These are phyloP conservation scores for Trypanosoma grayi DNA, from an alignment of 208 protist species.

Conservation along the genomic window DNA sequence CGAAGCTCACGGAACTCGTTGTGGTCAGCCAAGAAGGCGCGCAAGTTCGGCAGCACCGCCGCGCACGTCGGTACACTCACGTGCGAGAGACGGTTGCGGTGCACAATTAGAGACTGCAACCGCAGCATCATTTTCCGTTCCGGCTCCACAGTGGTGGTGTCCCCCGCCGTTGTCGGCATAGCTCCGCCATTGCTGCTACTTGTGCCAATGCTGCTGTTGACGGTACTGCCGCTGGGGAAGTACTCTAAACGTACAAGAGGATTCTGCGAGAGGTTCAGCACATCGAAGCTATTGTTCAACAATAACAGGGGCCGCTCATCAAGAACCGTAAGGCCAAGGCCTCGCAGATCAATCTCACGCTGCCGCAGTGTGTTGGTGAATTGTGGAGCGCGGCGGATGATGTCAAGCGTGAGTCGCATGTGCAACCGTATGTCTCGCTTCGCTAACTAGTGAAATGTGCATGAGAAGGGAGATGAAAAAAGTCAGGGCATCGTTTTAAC, in stretches of 20 bases:
- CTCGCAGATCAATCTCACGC: conserved; percentile 84
- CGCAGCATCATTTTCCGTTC: conserved; percentile 42
- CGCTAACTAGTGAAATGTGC: too few relatives aligned
- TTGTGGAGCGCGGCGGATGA: conserved; percentile 75
- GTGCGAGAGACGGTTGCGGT: conserved; percentile 75
- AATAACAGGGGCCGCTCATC: conserved; percentile 68
- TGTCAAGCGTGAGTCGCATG: conserved; percentile 80
- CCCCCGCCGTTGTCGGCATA: neutral
- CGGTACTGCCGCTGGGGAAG: conserved; percentile 41
- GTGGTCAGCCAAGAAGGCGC: conserved; percentile 72
- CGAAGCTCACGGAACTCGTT: conserved; percentile 56
- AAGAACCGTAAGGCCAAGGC: conserved; percentile 68
- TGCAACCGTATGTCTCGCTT: too few relatives aligned
- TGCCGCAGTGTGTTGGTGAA: conserved; percentile 82
- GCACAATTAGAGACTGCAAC: conserved; percentile 68
- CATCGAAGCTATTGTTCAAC: conserved; percentile 80
- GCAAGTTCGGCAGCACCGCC: conserved; percentile 60
- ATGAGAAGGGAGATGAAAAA: too few relatives aligned
- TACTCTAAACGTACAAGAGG: conserved; percentile 73
- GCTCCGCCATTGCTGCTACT: too few relatives aligned
- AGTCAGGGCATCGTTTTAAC: too few relatives aligned
- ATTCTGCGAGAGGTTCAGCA: conserved; percentile 82
- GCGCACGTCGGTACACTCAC: conserved; percentile 77
- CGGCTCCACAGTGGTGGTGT: neutral
- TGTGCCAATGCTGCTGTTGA: too few relatives aligned